Evolutionary conservation across 148 eudicot genomes (phyloP).

Genomic region (Persicaria tinctoria): DNA sequence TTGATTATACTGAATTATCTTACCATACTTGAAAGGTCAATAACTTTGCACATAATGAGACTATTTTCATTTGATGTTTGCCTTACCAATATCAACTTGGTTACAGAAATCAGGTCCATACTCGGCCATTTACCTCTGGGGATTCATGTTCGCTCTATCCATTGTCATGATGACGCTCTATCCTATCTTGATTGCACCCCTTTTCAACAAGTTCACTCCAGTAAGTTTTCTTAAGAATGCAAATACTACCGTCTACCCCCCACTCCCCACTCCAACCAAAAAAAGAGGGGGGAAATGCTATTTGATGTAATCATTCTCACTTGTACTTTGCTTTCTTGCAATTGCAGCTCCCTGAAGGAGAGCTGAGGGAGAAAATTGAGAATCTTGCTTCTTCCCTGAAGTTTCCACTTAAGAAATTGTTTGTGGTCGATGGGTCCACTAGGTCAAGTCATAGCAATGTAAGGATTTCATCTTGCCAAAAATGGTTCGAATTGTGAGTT

Average conservation of each 20-base stretch:
- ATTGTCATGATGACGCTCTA: conserved; percentile 96
- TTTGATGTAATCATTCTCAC: background rate
- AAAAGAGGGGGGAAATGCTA: background rate
- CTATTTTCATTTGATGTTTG: background rate
- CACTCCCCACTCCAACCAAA: background rate
- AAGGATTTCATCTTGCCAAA: conserved; percentile 25
- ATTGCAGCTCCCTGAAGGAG: conserved; percentile 86
- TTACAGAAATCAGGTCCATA: conserved; percentile 99
- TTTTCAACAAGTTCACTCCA: conserved; percentile 96
- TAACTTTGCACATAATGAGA: background rate
- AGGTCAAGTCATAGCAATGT: conserved; percentile 99
- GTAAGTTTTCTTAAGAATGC: conserved; percentile 34
- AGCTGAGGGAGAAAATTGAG: conserved; percentile 76
- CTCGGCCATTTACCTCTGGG: conserved; percentile 98
- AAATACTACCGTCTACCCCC: background rate
- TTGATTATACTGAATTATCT: background rate
- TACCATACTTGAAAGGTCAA: background rate
- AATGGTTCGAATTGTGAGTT: background rate
- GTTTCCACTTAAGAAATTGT: conserved; percentile 89
- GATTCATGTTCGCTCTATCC: conserved; percentile 77
- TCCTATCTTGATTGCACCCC: conserved; percentile 89
- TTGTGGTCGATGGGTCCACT: conserved; percentile 98
- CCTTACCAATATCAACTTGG: conserved; percentile 10
- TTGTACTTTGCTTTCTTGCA: conserved; percentile 14
- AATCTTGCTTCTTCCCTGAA: conserved; percentile 84